Percentiles rank a stretch among this genome's conserved stretches.
Conservation (phyloP, 345 rosid genomes). For the Syzygium oleosum region DNA sequence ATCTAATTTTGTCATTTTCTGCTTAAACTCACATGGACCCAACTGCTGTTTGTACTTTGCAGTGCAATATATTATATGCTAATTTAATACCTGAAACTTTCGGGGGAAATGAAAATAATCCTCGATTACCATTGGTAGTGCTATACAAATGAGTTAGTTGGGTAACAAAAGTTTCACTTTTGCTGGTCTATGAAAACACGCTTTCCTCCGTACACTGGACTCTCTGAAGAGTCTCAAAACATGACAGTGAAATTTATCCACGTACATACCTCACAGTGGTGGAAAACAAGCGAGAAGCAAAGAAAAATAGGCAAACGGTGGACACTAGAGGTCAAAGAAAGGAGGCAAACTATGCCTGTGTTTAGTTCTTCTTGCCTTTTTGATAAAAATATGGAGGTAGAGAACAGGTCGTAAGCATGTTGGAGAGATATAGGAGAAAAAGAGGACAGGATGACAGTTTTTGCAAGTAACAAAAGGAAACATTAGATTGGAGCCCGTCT, state of each 20-base stretch:
- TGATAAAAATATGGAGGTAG: background rate
- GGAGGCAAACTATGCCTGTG: background rate
- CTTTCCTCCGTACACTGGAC: background rate
- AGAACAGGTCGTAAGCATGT: background rate
- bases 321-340: background rate
- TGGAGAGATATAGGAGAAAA: background rate
- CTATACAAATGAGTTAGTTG: background rate
- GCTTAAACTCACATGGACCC: background rate
- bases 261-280: background rate
- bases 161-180: background rate
- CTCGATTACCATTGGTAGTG: background rate
- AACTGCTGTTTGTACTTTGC: background rate
- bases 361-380: background rate
- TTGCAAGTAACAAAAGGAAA: background rate
- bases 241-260: background rate
- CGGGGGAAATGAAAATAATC: background rate
- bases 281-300: background rate
- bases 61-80: background rate
- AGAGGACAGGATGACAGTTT: background rate
- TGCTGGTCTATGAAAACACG: background rate
- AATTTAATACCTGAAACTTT: background rate
- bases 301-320: background rate
- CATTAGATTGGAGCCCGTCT: background rate
- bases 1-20: background rate
- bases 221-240: background rate